These are phyloP conservation scores for Coemansia sp. DNA, from an alignment of 192 early-diverging fungal species.

Conservation along the genomic window DNA sequence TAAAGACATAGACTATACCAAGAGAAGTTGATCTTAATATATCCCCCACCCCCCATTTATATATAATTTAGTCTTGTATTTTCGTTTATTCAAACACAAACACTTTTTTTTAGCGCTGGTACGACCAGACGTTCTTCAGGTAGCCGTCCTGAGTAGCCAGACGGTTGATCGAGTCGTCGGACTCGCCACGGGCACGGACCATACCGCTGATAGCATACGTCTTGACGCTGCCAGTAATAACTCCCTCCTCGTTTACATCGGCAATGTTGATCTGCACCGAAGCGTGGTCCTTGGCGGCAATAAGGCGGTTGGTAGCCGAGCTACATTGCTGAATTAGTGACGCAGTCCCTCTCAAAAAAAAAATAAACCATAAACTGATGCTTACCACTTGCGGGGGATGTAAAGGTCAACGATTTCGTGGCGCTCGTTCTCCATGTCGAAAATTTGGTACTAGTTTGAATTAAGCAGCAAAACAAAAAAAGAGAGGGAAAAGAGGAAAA, in stretches of 20 bases:
- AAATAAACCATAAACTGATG: too few species aligned
- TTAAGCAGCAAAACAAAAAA: background rate
- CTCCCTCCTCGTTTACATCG: constrained; percentile 85
- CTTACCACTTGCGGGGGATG: constrained; percentile 85
- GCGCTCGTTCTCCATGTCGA: constrained; percentile 49
- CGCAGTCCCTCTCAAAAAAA: too few species aligned
- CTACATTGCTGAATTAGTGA: background rate
- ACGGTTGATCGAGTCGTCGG: constrained; percentile 97
- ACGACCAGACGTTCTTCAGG: constrained; percentile 75
- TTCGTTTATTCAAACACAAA: too few species aligned
- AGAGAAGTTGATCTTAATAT: too few species aligned
- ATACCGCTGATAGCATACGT: constrained; percentile 75
- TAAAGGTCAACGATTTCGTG: constrained; percentile 76
- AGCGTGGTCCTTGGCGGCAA: constrained; percentile 98
- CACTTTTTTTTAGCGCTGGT: constrained; percentile 60
- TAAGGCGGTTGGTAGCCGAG: constrained; percentile 97
- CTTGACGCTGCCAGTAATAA: constrained; percentile 68
- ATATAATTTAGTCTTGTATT: too few species aligned
- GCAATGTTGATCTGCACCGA: constrained; percentile 93
- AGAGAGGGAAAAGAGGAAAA: background rate
- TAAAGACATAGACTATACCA: too few species aligned
- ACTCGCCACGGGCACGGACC: constrained; percentile 84
- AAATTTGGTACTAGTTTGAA: background rate
- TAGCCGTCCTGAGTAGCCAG: constrained; percentile 74
- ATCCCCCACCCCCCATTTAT: too few species aligned